phyloP scores from a whole-genome alignment of 2,329 filamentous ascomycete genomes.

The Botrytis porri region DNA sequence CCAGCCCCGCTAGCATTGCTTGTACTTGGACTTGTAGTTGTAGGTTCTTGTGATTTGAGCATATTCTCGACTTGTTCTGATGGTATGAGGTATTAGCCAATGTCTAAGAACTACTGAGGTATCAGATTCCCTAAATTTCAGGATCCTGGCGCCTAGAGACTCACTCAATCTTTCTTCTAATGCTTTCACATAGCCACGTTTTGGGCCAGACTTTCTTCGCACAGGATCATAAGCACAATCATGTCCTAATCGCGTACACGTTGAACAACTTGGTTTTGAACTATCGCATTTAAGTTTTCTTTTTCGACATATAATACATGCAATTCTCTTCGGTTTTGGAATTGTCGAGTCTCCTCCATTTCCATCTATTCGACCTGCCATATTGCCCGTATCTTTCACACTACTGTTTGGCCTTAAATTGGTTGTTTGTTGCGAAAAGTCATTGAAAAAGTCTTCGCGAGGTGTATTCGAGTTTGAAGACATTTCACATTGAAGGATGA shows the following conservation, averaged over 20 bases:
- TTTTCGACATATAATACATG: constrained; percentile 90
- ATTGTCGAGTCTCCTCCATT: constrained; percentile 51
- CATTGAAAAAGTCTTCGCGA: constrained; percentile 54
- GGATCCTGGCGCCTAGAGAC: constrained; percentile 41
- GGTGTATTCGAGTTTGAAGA: constrained; percentile 37
- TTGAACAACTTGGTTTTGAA: constrained; percentile 62
- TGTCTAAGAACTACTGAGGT: constrained; percentile 18
- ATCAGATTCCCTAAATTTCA: background rate
- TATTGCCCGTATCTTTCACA: constrained; percentile 34
- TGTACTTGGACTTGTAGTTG: constrained; percentile 22
- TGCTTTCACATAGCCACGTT: constrained; percentile 66
- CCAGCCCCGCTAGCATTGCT: constrained; percentile 28
- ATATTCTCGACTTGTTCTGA: constrained; percentile 90
- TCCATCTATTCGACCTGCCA: constrained; percentile 42
- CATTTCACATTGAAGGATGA: constrained; percentile 27
- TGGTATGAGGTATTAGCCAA: constrained; percentile 8
- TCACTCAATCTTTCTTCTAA: constrained; percentile 87
- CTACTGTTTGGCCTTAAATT: constrained; percentile 35
- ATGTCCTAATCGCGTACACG: constrained; percentile 62
- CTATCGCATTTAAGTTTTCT: constrained; percentile 78
- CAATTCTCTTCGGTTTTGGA: constrained; percentile 85
- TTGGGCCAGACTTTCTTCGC: constrained; percentile 68
- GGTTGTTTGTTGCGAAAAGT: constrained; percentile 45
- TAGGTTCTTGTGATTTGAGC: constrained; percentile 72
- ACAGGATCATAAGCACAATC: constrained; percentile 68